Evolutionary conservation across 1,284 basidiomycete species (phyloP).

Genomic region (Ustilago bromivora): DNA sequence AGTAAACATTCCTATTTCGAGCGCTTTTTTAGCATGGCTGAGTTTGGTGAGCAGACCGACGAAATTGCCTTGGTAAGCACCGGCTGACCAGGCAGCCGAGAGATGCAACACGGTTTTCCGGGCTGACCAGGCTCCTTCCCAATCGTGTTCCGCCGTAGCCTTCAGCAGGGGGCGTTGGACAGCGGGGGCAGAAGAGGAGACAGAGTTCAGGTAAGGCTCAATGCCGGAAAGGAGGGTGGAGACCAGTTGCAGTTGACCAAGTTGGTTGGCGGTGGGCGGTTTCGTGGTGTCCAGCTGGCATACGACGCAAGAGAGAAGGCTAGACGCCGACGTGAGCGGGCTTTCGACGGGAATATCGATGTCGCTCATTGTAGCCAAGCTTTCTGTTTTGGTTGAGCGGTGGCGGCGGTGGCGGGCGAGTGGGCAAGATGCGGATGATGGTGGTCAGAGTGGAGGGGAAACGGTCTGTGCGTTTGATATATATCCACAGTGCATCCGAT

Average conservation of each 20-base stretch:
- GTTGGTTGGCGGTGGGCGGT: slow-evolving; percentile 14
- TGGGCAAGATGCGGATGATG: neutral
- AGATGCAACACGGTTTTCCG: slow-evolving; percentile 45
- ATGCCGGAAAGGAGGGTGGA: slow-evolving; percentile 34
- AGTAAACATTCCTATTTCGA: slow-evolving; percentile 64
- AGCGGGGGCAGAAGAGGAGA: slow-evolving; percentile 39
- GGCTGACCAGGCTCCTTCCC: slow-evolving; percentile 38
- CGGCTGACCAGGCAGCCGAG: slow-evolving; percentile 47
- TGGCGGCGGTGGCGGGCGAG: neutral
- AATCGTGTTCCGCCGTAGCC: slow-evolving; percentile 57
- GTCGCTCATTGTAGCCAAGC: slow-evolving; percentile 19
- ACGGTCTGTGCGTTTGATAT: slow-evolving; percentile 8
- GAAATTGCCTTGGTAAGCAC: slow-evolving; percentile 57
- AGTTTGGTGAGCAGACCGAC: slow-evolving; percentile 52
- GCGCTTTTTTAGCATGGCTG: slow-evolving; percentile 45
- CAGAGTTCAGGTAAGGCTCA: slow-evolving; percentile 53
- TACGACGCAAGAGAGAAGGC: slow-evolving; percentile 30
- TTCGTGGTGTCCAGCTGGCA: slow-evolving; percentile 16
- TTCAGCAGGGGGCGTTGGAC: slow-evolving; percentile 38
- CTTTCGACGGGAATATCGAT: slow-evolving; percentile 46
- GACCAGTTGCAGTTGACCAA: slow-evolving; percentile 42
- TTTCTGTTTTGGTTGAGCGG: neutral
- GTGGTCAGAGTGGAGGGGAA: neutral
- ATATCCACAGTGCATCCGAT: neutral
- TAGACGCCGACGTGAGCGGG: slow-evolving; percentile 43